Conservation (phyloP, 768 basidiomycete genomes). For the Mycena leptocephala region DNA sequence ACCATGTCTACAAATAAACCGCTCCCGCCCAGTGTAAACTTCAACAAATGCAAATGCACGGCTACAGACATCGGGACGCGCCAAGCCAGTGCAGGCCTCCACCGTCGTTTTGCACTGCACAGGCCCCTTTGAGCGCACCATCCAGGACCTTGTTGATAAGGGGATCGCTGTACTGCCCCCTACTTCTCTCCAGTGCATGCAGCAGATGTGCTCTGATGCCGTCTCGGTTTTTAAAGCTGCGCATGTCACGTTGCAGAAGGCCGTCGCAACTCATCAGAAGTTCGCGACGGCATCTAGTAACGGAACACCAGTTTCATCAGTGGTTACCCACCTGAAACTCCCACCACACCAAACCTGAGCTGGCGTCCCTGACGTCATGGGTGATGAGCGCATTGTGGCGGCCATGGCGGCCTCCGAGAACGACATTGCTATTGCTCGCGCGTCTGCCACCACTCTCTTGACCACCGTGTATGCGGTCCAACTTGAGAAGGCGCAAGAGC, state of each 20-base stretch:
- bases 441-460: neutral
- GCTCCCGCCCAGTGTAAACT: neutral
- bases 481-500: neutral
- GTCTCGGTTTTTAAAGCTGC: neutral
- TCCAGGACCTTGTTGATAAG: neutral
- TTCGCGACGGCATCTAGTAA: neutral
- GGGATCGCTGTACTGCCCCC: neutral
- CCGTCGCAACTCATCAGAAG: neutral
- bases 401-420: neutral
- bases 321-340: neutral
- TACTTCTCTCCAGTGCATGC: neutral
- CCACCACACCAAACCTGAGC: neutral
- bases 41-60: slow-evolving; percentile 3
- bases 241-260: neutral
- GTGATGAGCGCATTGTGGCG: neutral
- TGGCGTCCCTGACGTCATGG: slow-evolving; percentile 14
- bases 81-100: neutral
- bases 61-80: neutral
- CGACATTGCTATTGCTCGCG: neutral
- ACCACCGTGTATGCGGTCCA: slow-evolving; percentile 12
- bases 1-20: neutral
- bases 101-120: neutral
- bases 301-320: neutral
- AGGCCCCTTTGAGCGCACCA: neutral
- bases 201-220: neutral